A percentile compares a stretch with the other conserved stretches of the same genome.
These are phyloP conservation scores for Yarrowia hollandica DNA, from an alignment of 805 yeast genomes.

Conservation along the genomic window DNA sequence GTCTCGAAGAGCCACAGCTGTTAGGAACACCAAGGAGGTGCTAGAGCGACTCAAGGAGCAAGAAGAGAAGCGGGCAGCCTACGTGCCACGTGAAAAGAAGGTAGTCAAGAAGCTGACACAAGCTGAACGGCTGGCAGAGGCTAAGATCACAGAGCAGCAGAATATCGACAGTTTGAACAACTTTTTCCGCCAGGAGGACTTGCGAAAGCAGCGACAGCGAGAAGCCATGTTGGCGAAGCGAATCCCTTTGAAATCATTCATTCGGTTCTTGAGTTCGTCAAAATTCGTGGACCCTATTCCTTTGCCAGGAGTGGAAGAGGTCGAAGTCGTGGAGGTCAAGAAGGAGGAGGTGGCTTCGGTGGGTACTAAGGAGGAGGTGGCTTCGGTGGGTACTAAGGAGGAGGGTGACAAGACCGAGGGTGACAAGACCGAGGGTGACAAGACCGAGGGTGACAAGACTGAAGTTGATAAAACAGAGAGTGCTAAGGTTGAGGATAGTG, in stretches of 20 bases:
- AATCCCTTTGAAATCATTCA: conserved; percentile 56
- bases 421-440: no score
- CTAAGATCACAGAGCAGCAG: conserved; percentile 77
- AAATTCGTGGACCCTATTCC: conserved; percentile 55
- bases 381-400: no score
- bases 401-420: no score
- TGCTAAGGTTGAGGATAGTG: background rate
- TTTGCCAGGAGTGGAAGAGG: conserved; percentile 35
- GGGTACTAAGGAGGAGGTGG: conserved; percentile 41
- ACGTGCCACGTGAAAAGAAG: conserved; percentile 42
- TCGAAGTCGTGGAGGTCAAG: conserved; percentile 39
- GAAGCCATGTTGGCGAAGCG: conserved; percentile 69
- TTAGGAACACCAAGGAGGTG: conserved; percentile 73
- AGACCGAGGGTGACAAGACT: no score
- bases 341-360: conserved; percentile 42
- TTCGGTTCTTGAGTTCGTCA: conserved; percentile 54
- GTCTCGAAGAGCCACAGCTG: conserved; percentile 75
- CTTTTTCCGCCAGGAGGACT: conserved; percentile 82
- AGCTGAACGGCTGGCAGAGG: conserved; percentile 75
- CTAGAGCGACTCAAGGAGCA: conserved; percentile 68
- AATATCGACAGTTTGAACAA: conserved; percentile 71
- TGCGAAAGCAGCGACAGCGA: conserved; percentile 73
- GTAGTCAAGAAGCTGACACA: conserved; percentile 52
- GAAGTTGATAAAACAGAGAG: no score
- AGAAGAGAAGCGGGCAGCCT: conserved; percentile 55